Evolutionary conservation across 2,329 filamentous ascomycete genomes (phyloP).

Genomic region (Domatiomyces catenatus): DNA sequence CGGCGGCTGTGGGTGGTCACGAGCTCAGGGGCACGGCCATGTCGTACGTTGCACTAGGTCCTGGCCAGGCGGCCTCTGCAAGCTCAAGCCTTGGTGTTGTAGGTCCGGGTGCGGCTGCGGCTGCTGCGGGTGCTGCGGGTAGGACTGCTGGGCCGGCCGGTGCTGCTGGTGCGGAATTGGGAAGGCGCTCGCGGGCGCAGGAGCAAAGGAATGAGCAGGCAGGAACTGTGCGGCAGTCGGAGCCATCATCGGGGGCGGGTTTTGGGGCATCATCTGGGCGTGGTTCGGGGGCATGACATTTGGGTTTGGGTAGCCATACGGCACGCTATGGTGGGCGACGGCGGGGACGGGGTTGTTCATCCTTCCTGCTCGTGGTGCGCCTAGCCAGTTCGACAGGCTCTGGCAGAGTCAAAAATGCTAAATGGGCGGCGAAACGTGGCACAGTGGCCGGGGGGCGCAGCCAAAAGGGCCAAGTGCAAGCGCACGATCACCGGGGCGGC

Average conservation of each 20-base stretch:
- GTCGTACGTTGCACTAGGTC: too few relatives aligned
- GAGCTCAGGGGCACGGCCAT: neutral
- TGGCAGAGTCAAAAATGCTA: too few relatives aligned
- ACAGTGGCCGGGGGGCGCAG: too few relatives aligned
- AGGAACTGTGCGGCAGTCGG: too few relatives aligned
- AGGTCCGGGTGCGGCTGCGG: slow-evolving; percentile 5
- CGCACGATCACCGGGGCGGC: too few relatives aligned
- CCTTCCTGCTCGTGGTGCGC: slow-evolving; percentile 3
- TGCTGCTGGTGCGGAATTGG: slow-evolving; percentile 1
- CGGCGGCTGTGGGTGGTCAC: neutral
- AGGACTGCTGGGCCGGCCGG: slow-evolving; percentile 1
- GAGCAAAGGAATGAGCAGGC: neutral
- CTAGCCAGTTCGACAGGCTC: slow-evolving; percentile 1
- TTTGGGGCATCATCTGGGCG: too few relatives aligned
- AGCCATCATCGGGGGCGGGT: too few relatives aligned
- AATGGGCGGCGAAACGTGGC: too few relatives aligned
- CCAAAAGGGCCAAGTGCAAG: too few relatives aligned
- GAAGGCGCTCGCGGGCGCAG: neutral
- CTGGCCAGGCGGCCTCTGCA: too few relatives aligned
- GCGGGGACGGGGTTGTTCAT: slow-evolving; percentile 7
- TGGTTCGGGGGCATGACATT: too few relatives aligned
- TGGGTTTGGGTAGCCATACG: slow-evolving; percentile 1
- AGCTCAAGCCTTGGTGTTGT: slow-evolving; percentile 1
- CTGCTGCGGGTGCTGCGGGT: slow-evolving; percentile 13
- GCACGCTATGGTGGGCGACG: slow-evolving; percentile 1